Base-by-base conservation (phyloP, 2,329 filamentous ascomycete species). In the Diplodia mutila region DNA sequence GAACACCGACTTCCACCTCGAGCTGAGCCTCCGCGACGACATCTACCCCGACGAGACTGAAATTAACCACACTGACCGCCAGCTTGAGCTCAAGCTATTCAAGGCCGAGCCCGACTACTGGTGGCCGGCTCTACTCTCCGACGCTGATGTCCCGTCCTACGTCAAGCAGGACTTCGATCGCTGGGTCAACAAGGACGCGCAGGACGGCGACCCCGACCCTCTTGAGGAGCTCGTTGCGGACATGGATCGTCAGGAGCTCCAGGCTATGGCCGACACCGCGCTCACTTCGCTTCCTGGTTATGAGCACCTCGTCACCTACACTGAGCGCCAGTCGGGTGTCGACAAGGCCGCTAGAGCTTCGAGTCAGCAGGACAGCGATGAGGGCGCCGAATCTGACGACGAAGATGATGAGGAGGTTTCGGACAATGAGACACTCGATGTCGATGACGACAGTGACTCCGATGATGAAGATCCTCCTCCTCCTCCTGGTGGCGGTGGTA, bases 91-190 rank as follows among this genome's bases (percentile, higher is more conserved):
- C 9, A 37, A 18, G 27, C 46, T 63, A 3, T 63, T 23, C 59
- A 63, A 63, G 29, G 59, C 42, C 11, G 59, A 63, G 46, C 42
- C 59, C n/a, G 29, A 63, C 8, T 63, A n/a, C 59, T 63, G 59
- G 59, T 63, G 59, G 59, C 59, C 59, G n/a, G 8, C 18, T 6
- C 14, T 63, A 12, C 59, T 63, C 46, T 49, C 59, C 3, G 14
- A 51, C 46, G 27, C 18, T 1, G 18, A 49, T 12, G 27, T 21
- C 16, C 59, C 59, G 8, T 14, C 42, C n/a, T 63, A 51, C 14
- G 25, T 63, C n/a, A 63, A 37, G 59, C 46, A 34, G 27, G 59
- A 63, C 46, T 63, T 63, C 21, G 59, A 39, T n/a, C 59, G 59
- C 46, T 63, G 59, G 59, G 46, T 63, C 27, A 51, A 37, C 46